phyloP scores from a whole-genome alignment of 805 yeast genomes.

The Candida silvicultrix region DNA sequence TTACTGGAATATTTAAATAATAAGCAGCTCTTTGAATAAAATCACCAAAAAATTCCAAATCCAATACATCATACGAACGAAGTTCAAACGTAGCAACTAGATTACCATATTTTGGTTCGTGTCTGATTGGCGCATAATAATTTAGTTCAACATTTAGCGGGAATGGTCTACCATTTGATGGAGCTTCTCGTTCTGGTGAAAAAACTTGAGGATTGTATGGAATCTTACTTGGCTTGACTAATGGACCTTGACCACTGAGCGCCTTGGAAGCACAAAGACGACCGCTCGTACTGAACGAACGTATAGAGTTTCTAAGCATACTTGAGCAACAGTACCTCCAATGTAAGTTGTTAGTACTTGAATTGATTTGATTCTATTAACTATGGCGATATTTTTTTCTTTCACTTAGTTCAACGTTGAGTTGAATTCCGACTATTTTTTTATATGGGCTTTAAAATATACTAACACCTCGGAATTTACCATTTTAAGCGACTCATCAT shows the following conservation, averaged over 20 bases:
- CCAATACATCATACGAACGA: conserved; percentile 64
- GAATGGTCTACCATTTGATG: conserved; percentile 44
- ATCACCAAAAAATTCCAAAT: conserved; percentile 71
- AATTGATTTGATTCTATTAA: too few relatives aligned
- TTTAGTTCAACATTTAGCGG: conserved; percentile 85
- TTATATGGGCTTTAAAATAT: too few relatives aligned
- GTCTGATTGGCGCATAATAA: conserved; percentile 72
- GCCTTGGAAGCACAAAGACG: conserved; percentile 9
- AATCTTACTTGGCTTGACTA: conserved; percentile 5
- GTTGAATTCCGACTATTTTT: not conserved
- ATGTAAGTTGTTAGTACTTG: too few relatives aligned
- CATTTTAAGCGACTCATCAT: not conserved
- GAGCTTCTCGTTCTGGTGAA: conserved; percentile 27
- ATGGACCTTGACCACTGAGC: conserved; percentile 4
- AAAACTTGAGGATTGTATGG: conserved; percentile 31
- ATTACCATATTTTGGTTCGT: conserved; percentile 62
- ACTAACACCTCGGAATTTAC: not conserved
- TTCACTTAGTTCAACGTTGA: too few relatives aligned
- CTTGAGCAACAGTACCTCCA: too few relatives aligned
- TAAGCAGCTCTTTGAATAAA: conserved; percentile 88
- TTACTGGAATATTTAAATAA: conserved; percentile 81
- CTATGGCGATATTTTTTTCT: too few relatives aligned
- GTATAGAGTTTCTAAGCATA: conserved; percentile 6
- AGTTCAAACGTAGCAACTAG: conserved; percentile 72
- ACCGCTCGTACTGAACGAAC: conserved; percentile 7